These are phyloP conservation scores for Rhizophagus sp. DNA, from an alignment of 192 early-diverging fungal genomes.

Conservation along the genomic window DNA sequence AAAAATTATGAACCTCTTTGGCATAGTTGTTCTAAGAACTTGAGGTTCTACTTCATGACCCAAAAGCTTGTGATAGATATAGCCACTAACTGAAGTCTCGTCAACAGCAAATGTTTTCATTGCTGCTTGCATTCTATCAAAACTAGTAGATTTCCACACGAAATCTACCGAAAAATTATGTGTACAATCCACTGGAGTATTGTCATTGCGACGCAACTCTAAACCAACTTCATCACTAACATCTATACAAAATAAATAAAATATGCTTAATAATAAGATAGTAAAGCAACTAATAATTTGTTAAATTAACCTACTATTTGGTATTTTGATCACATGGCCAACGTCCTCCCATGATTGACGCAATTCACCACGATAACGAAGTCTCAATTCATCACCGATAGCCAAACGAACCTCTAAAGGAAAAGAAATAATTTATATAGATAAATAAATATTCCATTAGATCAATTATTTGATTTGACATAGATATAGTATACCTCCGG, in stretches of 20 bases:
- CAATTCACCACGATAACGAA: slow-evolving; percentile 86
- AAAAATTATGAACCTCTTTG: slow-evolving; percentile 57
- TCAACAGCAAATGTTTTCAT: slow-evolving; percentile 97
- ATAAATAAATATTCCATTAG: neutral
- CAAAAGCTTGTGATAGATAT: slow-evolving; percentile 92
- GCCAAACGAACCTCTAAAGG: slow-evolving; percentile 79
- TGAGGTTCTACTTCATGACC: slow-evolving; percentile 95
- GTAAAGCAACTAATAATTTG: neutral
- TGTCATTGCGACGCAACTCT: slow-evolving; percentile 72
- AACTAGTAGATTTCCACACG: slow-evolving; percentile 98
- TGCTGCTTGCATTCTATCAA: slow-evolving; percentile 95
- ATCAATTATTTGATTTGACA: neutral
- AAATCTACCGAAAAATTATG: slow-evolving; percentile 96
- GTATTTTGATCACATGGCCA: slow-evolving; percentile 95
- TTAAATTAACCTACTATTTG: slow-evolving; percentile 69
- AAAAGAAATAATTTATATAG: neutral
- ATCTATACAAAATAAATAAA: slow-evolving; percentile 50
- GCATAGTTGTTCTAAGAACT: slow-evolving; percentile 75
- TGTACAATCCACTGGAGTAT: slow-evolving; percentile 76
- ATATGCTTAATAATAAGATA: neutral
- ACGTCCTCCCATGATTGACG: slow-evolving; percentile 82
- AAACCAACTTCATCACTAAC: slow-evolving; percentile 93
- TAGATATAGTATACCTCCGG: slow-evolving; percentile 39
- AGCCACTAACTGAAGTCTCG: slow-evolving; percentile 90
- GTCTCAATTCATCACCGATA: slow-evolving; percentile 90